Conservation (phyloP, 371 early-diverging fungal genomes). For the Gilbertella persicaria region DNA sequence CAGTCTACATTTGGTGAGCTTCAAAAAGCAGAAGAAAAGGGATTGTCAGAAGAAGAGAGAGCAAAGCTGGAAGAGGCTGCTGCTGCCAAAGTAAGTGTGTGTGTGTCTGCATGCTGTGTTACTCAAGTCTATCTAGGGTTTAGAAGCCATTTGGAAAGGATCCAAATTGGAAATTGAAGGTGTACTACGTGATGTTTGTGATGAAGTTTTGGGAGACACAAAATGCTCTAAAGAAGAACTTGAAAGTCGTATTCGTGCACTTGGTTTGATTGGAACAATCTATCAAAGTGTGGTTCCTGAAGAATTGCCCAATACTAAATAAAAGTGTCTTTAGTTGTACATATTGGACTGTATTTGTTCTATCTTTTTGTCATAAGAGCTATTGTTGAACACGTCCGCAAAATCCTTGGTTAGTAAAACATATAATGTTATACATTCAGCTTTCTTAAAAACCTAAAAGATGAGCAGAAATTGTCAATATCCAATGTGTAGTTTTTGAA, state of each 20-base stretch:
- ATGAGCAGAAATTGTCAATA: no score
- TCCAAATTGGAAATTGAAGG: slow-evolving; percentile 93
- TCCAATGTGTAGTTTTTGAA: no score
- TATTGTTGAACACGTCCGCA: no score
- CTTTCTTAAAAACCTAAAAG: no score
- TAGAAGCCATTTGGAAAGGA: slow-evolving; percentile 93
- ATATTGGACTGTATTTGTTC: no score
- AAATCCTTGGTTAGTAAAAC: no score
- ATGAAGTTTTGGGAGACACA: slow-evolving; percentile 72
- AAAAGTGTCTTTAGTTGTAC: no score
- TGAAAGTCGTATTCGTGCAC: slow-evolving; percentile 66
- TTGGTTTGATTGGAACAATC: slow-evolving; percentile 74
- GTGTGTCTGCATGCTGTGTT: background rate
- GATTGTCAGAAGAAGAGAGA: slow-evolving; percentile 62
- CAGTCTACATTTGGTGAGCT: slow-evolving; percentile 86
- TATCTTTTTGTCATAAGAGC: no score
- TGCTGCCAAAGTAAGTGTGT: slow-evolving; percentile 55
- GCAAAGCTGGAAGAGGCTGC: slow-evolving; percentile 71
- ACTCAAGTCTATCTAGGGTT: slow-evolving; percentile 47
- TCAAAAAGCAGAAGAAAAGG: slow-evolving; percentile 84
- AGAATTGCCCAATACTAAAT: no score
- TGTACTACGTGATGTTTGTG: slow-evolving; percentile 91
- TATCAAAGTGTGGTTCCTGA: slow-evolving; percentile 51
- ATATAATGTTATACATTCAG: no score
- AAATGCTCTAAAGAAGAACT: slow-evolving; percentile 51